Percentiles rank a stretch among this genome's conserved stretches.
phyloP scores from a whole-genome alignment of 257 asterid species.

The Salvia miltiorrhiza region DNA sequence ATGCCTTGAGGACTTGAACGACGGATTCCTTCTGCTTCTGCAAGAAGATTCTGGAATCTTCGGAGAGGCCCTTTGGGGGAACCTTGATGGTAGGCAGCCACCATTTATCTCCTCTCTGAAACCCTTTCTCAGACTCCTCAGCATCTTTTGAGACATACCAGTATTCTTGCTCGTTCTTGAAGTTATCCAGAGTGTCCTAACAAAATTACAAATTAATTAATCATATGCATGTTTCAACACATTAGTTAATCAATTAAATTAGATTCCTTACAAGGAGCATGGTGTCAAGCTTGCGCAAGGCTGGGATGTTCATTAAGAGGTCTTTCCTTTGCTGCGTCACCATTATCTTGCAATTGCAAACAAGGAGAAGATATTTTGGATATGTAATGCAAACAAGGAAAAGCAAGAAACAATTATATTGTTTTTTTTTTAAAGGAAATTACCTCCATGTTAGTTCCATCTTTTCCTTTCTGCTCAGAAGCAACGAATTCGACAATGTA shows the following conservation, averaged over 20 bases:
- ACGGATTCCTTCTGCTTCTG: slow-evolving; percentile 75
- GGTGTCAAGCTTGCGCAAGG: slow-evolving; percentile 73
- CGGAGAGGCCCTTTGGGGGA: slow-evolving; percentile 69
- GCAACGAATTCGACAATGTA: slow-evolving; percentile 80
- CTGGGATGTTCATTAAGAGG: slow-evolving; percentile 62
- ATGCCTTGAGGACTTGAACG: slow-evolving; percentile 70
- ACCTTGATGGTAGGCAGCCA: slow-evolving; percentile 86
- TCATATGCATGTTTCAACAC: too few relatives aligned
- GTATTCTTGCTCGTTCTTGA: slow-evolving; percentile 54
- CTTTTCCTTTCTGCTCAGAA: slow-evolving; percentile 65
- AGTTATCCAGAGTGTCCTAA: slow-evolving; percentile 60
- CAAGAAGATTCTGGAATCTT: slow-evolving; percentile 50
- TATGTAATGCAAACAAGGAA: neutral
- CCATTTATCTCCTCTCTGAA: slow-evolving; percentile 68
- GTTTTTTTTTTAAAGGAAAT: too few relatives aligned
- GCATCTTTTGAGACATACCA: slow-evolving; percentile 68
- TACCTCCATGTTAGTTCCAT: slow-evolving; percentile 86
- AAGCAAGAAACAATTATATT: too few relatives aligned
- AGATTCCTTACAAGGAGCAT: slow-evolving; percentile 63
- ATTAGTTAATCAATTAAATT: too few relatives aligned
- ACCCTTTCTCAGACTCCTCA: slow-evolving; percentile 61
- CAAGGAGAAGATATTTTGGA: neutral
- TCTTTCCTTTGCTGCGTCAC: slow-evolving; percentile 75
- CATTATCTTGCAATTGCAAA: slow-evolving; percentile 55
- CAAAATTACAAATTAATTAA: too few relatives aligned